phyloP scores from a whole-genome alignment of 768 basidiomycete species.

The Suillus decipiens region DNA sequence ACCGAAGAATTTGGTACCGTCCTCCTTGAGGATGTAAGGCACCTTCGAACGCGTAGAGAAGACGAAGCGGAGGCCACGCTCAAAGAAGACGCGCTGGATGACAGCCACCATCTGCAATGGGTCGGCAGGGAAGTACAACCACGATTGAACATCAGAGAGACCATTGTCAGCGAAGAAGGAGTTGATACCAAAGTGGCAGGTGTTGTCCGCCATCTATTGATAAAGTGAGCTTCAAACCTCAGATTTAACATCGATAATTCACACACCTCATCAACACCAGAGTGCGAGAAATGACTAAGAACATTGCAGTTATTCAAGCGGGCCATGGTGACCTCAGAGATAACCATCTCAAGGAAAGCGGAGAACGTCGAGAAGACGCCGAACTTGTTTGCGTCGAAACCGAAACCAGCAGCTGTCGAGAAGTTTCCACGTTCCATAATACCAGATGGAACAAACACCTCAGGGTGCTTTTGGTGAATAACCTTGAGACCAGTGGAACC shows the following conservation, averaged over 20 bases:
- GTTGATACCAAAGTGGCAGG: slow-evolving; percentile 76
- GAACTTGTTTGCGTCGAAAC: slow-evolving; percentile 78
- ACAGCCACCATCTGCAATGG: slow-evolving; percentile 77
- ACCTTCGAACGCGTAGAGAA: slow-evolving; percentile 92
- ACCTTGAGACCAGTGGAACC: slow-evolving; percentile 87
- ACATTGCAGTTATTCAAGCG: slow-evolving; percentile 87
- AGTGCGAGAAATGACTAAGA: slow-evolving; percentile 87
- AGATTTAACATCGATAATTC: not conserved
- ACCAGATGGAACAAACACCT: slow-evolving; percentile 83
- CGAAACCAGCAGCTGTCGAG: slow-evolving; percentile 84
- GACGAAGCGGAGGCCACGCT: slow-evolving; percentile 79
- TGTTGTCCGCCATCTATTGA: slow-evolving; percentile 55
- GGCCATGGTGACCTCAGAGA: slow-evolving; percentile 93
- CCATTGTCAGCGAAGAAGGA: slow-evolving; percentile 89
- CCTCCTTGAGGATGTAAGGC: slow-evolving; percentile 79
- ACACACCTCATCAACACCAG: slow-evolving; percentile 67
- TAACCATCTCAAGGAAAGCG: slow-evolving; percentile 88
- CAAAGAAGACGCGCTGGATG: slow-evolving; percentile 78
- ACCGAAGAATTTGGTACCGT: slow-evolving; percentile 68
- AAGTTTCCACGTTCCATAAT: slow-evolving; percentile 88
- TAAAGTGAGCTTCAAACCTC: slow-evolving; percentile 2
- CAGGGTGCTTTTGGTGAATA: slow-evolving; percentile 89
- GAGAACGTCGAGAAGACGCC: slow-evolving; percentile 92
- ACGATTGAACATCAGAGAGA: slow-evolving; percentile 75
- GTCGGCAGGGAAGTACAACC: slow-evolving; percentile 89